Conservation (phyloP, 257 asterid species). For the Solanum medicagineum region DNA sequence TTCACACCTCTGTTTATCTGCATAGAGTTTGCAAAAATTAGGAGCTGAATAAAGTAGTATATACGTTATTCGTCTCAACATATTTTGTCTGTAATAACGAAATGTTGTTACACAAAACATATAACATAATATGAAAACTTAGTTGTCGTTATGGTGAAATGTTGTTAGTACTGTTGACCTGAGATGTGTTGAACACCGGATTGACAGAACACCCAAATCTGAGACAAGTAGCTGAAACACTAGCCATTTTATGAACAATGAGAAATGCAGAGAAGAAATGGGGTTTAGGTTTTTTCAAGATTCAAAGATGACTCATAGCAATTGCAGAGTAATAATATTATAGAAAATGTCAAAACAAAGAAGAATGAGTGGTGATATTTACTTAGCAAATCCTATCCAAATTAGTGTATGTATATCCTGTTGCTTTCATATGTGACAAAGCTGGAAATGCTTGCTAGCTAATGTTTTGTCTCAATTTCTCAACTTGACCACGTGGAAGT, state of each 20-base stretch:
- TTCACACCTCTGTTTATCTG: slow-evolving; percentile 21
- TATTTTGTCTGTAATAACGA: neutral
- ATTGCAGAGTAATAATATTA: neutral
- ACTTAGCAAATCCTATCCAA: neutral
- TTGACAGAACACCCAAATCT: slow-evolving; percentile 17
- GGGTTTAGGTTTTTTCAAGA: neutral
- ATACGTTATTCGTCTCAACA: neutral
- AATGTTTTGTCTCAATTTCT: neutral
- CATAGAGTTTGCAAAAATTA: neutral
- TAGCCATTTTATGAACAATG: slow-evolving; percentile 18
- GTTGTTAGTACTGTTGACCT: slow-evolving; percentile 5
- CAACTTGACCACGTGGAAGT: neutral
- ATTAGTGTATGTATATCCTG: neutral
- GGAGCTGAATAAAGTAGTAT: neutral
- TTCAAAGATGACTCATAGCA: neutral
- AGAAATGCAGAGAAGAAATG: neutral
- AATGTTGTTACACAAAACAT: neutral
- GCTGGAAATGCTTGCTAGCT: neutral
- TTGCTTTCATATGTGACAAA: neutral
- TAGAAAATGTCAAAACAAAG: neutral
- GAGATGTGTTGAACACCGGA: slow-evolving; percentile 12
- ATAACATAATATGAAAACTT: too few species aligned
- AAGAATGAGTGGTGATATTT: neutral
- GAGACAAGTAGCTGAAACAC: slow-evolving; percentile 42
- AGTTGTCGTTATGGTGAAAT: too few species aligned